Percentiles rank a stretch among this genome's conserved stretches.
Evolutionary conservation across 2,329 filamentous ascomycete species (phyloP).

Genomic region (Aspergillus ruber): DNA sequence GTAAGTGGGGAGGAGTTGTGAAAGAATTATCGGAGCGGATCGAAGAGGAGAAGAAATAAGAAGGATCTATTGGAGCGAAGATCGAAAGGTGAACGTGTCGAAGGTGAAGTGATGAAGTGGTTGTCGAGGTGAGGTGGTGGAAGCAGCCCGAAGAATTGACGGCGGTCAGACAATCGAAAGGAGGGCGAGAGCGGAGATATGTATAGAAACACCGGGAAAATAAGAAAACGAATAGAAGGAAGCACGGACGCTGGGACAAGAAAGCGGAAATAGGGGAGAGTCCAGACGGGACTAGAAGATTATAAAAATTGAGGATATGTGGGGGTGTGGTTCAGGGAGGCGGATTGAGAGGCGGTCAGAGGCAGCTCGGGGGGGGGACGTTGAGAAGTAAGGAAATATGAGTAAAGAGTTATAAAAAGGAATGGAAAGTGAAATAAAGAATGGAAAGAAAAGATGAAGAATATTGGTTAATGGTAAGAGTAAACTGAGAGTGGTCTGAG

Average conservation of each 20-base stretch:
- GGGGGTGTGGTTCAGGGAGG: not conserved
- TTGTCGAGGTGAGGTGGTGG: too few relatives aligned
- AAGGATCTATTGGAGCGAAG: too few relatives aligned
- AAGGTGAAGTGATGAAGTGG: too few relatives aligned
- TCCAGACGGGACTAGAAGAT: too few relatives aligned
- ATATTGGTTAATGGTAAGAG: not conserved
- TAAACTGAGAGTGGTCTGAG: not conserved
- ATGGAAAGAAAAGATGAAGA: not conserved
- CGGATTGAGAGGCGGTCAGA: not conserved
- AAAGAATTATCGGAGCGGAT: not conserved
- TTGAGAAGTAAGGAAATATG: not conserved
- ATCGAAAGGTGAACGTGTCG: too few relatives aligned
- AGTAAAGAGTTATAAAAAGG: not conserved
- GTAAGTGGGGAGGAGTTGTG: too few relatives aligned
- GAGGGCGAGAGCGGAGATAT: not conserved
- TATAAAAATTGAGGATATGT: not conserved
- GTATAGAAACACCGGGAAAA: not conserved
- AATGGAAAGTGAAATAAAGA: not conserved
- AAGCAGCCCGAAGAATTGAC: too few relatives aligned
- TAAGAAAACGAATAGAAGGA: not conserved
- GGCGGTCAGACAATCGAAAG: not conserved
- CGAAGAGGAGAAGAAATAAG: not conserved
- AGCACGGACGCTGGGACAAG: not conserved
- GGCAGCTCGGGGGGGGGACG: not conserved
- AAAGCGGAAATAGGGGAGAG: not conserved